Conservation (phyloP, 1,139 yeast species). For the Yamadazyma atlantica region DNA sequence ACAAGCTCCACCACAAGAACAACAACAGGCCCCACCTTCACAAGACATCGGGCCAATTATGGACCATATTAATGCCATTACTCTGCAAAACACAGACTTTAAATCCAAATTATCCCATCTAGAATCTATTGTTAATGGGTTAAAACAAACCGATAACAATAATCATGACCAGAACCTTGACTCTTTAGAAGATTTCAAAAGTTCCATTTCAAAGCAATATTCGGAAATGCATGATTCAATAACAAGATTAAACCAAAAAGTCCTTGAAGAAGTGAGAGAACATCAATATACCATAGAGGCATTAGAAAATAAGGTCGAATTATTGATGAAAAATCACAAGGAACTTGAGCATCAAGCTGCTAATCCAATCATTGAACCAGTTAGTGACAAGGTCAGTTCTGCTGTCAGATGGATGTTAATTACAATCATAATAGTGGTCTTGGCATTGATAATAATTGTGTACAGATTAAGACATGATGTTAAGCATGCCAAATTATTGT, state of each 20-base stretch:
- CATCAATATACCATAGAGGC: constrained; percentile 40
- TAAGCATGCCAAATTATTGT: constrained; percentile 54
- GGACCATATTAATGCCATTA: constrained; percentile 5
- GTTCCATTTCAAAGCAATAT: constrained; percentile 31
- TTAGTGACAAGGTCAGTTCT: constrained; percentile 11
- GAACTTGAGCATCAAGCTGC: constrained; percentile 35
- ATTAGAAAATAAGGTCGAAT: constrained; percentile 39
- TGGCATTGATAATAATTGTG: constrained; percentile 39
- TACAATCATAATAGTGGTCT: constrained; percentile 39
- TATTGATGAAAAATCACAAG: constrained; percentile 43
- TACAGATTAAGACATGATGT: constrained; percentile 53
- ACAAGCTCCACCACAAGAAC: constrained; percentile 3
- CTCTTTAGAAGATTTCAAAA: constrained; percentile 25
- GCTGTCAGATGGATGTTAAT: constrained; percentile 42
- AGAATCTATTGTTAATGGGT: constrained; percentile 7
- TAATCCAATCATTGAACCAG: constrained; percentile 10
- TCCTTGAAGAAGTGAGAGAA: constrained; percentile 46
- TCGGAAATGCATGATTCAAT: constrained; percentile 35
- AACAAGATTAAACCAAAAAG: constrained; percentile 34
- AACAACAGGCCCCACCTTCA: constrained; percentile 1
- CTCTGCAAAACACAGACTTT: constrained; percentile 7
- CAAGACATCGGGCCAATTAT: not conserved
- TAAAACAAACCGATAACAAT: constrained; percentile 1
- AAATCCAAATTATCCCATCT: constrained; percentile 7
- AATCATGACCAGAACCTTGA: not conserved